Evolutionary conservation across 352 stramenopile species (phyloP).

Genomic region (Globisporangium paddicum): DNA sequence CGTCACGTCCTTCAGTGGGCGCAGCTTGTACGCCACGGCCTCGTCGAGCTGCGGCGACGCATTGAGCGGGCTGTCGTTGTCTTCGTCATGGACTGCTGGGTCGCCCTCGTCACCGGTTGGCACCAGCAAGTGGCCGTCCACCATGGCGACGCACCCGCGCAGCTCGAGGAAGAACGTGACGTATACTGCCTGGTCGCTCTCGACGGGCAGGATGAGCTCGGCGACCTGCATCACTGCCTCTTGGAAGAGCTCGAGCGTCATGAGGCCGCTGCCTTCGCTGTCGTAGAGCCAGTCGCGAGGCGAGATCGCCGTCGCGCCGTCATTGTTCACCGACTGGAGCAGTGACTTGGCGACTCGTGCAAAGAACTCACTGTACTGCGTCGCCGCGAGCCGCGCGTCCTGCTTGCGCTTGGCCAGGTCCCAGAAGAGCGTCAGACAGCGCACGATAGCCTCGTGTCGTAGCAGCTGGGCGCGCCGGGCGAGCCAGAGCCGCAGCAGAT

Average conservation of each 20-base stretch:
- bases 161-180: conserved; percentile 53
- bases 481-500: conserved; percentile 51
- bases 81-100: background rate
- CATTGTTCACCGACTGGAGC: conserved; percentile 37
- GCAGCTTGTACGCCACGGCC: conserved; percentile 18
- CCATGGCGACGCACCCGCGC: conserved; percentile 34
- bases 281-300: conserved; percentile 74
- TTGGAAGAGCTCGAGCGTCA: conserved; percentile 45
- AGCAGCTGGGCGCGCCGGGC: conserved; percentile 33
- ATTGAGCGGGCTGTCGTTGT: background rate
- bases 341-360: conserved; percentile 52
- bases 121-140: background rate
- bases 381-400: conserved; percentile 17
- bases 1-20: conserved; percentile 30
- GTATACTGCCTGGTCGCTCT: conserved; percentile 40
- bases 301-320: conserved; percentile 31
- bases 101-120: background rate
- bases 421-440: conserved; percentile 47
- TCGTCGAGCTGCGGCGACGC: conserved; percentile 10
- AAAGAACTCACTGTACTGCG: conserved; percentile 56
- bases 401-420: conserved; percentile 45
- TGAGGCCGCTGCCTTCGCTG: conserved; percentile 21
- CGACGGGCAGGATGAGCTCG: conserved; percentile 56
- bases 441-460: conserved; percentile 25
- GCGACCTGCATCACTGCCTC: conserved; percentile 57